A percentile compares a stretch with the other conserved stretches of the same genome.
Conservation (phyloP, 2,329 filamentous ascomycete genomes). For the Dissoconium aciculare region DNA sequence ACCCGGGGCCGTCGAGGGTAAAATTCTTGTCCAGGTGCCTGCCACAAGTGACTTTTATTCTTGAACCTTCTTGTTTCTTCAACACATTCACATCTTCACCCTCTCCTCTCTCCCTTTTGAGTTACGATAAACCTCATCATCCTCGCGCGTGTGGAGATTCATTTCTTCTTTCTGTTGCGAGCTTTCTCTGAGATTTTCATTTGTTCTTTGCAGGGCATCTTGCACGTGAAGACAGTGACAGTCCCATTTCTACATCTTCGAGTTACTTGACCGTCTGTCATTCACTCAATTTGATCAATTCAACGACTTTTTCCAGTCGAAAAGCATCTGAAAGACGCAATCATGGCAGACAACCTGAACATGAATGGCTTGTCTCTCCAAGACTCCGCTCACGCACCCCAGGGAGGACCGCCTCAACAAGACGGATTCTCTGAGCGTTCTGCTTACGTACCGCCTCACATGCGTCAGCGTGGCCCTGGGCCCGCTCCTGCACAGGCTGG, state of each 20-base stretch:
- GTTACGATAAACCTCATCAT: background rate
- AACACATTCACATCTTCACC: background rate
- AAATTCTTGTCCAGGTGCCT: slow-evolving; percentile 1
- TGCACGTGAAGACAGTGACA: background rate
- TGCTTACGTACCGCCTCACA: slow-evolving; percentile 72
- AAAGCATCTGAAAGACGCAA: slow-evolving; percentile 5
- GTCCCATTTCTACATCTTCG: background rate
- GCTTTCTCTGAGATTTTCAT: slow-evolving; percentile 1
- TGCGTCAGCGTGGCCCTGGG: slow-evolving; percentile 39
- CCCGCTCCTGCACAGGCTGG: slow-evolving; percentile 26
- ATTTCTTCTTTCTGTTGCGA: background rate
- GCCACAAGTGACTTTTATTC: too few relatives aligned
- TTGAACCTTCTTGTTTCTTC: background rate
- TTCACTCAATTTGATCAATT: background rate
- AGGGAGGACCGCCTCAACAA: slow-evolving; percentile 23
- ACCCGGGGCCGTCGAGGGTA: background rate
- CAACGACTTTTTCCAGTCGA: background rate
- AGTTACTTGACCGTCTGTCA: background rate
- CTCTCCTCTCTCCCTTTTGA: background rate
- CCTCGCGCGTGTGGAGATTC: background rate
- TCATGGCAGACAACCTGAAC: slow-evolving; percentile 71
- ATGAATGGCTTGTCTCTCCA: slow-evolving; percentile 61
- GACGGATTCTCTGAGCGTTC: slow-evolving; percentile 44
- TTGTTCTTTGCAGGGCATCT: background rate
- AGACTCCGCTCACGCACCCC: slow-evolving; percentile 46